Conservation (phyloP, 306 rosid species). For the Citrullus colocynthis region DNA sequence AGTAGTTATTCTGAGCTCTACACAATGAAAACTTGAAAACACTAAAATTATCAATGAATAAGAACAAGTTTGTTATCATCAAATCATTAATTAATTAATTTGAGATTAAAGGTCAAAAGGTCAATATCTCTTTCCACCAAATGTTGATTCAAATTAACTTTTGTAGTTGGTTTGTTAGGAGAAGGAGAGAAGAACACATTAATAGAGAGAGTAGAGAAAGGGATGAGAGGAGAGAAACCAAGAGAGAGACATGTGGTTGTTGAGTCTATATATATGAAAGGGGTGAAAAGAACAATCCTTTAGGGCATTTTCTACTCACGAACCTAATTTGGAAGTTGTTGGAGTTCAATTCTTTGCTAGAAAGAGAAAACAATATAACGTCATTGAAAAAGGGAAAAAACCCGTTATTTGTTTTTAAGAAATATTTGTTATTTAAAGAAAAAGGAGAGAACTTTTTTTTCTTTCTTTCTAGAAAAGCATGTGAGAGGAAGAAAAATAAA, state of each 20-base stretch:
- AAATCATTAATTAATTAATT: no score
- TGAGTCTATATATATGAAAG: not conserved
- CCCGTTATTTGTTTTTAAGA: no score
- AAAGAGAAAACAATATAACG: not conserved
- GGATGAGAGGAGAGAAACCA: not conserved
- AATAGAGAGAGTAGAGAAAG: not conserved
- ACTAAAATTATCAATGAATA: no score
- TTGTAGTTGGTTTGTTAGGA: not conserved
- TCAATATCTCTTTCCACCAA: not conserved
- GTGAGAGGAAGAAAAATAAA: not conserved
- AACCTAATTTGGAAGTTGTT: not conserved
- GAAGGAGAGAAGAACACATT: not conserved
- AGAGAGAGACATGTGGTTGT: not conserved
- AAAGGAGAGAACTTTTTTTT: not conserved
- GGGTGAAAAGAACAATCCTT: not conserved
- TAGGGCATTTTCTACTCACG: not conserved
- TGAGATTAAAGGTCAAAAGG: no score
- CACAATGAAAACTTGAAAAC: no score
- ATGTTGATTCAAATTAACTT: not conserved
- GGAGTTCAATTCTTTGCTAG: not conserved
- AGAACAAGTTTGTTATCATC: no score
- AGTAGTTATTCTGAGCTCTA: no score
- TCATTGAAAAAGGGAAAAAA: not conserved
- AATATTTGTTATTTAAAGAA: no score
- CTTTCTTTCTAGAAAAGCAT: no score